phyloP scores from a whole-genome alignment of 2,329 filamentous ascomycete species.

The Shiraia bambusicola region DNA sequence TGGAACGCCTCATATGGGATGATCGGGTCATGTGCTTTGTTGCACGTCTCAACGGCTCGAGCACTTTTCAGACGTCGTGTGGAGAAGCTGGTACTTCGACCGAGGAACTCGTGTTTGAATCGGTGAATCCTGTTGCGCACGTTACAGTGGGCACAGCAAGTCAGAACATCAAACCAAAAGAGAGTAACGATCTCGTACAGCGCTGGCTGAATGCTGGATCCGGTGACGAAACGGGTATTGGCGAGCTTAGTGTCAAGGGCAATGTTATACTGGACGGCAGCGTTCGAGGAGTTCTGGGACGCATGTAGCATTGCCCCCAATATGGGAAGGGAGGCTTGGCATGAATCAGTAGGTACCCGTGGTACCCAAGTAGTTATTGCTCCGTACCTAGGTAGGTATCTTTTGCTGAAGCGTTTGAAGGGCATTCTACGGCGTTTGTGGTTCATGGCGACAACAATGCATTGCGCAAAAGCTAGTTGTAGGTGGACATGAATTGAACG shows the following conservation, averaged over 20 bases:
- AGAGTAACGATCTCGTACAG: slow-evolving; percentile 83
- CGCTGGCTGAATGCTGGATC: slow-evolving; percentile 69
- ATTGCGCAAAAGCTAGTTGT: too few relatives aligned
- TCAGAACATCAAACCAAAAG: slow-evolving; percentile 78
- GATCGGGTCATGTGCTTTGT: slow-evolving; percentile 88
- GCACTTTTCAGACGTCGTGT: slow-evolving; percentile 21
- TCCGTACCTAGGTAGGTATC: too few relatives aligned
- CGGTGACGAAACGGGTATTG: slow-evolving; percentile 55
- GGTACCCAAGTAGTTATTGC: too few relatives aligned
- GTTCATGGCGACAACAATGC: too few relatives aligned
- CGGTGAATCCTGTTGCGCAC: slow-evolving; percentile 77
- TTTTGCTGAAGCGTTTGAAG: too few relatives aligned
- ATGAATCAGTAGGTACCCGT: too few relatives aligned
- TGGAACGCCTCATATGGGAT: slow-evolving; percentile 76
- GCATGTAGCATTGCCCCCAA: too few relatives aligned
- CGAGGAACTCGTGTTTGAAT: slow-evolving; percentile 57
- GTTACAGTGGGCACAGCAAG: slow-evolving; percentile 85
- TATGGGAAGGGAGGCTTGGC: too few relatives aligned
- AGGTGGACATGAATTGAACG: too few relatives aligned
- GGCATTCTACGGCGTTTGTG: too few relatives aligned
- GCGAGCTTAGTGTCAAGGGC: slow-evolving; percentile 56
- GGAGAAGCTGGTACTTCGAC: slow-evolving; percentile 35
- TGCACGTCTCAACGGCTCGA: slow-evolving; percentile 57
- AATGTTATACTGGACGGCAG: slow-evolving; percentile 58
- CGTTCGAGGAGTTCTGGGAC: slow-evolving; percentile 49